phyloP scores from a whole-genome alignment of 768 basidiomycete genomes.

The Strobilomyces confusus region DNA sequence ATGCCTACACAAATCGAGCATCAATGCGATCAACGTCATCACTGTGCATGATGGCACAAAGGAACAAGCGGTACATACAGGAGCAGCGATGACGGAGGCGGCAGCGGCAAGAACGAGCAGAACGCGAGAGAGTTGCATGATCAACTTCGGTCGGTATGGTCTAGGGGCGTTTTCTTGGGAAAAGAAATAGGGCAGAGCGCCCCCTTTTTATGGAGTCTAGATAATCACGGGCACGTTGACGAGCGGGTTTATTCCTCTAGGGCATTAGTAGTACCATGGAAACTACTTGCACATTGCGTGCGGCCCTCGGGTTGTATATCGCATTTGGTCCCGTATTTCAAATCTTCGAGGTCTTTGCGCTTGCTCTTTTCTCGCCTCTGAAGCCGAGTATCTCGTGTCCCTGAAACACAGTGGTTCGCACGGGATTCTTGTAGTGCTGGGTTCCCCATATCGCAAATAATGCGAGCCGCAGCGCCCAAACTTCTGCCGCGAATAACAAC shows the following conservation, averaged over 20 bases:
- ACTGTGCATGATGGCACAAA: background rate
- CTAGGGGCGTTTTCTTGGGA: background rate
- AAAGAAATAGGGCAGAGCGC: background rate
- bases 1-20: background rate
- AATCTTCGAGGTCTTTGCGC: background rate
- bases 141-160: background rate
- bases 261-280: background rate
- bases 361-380: no score
- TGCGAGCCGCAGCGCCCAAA: background rate
- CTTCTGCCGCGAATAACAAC: background rate
- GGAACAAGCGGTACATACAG: background rate
- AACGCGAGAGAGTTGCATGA: constrained; percentile 3
- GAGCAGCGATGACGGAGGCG: background rate
- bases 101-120: background rate
- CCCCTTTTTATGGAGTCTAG: background rate
- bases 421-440: no score
- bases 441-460: background rate
- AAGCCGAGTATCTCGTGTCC: no score
- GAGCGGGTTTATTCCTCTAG: background rate
- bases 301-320: background rate
- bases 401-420: no score
- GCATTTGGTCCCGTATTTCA: background rate
- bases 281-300: background rate
- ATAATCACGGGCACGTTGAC: background rate
- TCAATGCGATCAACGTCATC: background rate